Conservation (phyloP, 202 grass and related monocot species). For the Panicum hallii region DNA sequence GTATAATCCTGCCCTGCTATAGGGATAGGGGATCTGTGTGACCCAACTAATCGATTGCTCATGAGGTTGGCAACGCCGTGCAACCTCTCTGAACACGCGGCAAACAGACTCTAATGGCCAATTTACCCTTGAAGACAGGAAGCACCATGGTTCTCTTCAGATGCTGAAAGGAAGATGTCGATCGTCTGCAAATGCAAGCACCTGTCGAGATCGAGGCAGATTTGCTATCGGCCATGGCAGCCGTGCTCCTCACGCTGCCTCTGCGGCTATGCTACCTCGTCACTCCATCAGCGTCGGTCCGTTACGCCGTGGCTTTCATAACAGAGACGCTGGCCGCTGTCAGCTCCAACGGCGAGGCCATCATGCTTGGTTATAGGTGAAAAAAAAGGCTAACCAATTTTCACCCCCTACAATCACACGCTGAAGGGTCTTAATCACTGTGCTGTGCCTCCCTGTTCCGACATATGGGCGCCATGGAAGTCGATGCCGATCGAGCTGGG, state of each 20-base stretch:
- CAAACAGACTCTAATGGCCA: background rate
- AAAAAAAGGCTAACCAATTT: background rate
- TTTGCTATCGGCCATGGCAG: background rate
- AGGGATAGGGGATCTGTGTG: constrained; percentile 43
- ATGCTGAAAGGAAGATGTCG: background rate
- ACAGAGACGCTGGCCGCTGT: constrained; percentile 30
- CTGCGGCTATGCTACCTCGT: constrained; percentile 15
- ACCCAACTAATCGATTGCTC: constrained; percentile 49
- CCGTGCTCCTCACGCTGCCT: constrained; percentile 37
- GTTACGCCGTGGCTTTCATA: constrained; percentile 38
- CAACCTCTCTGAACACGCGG: background rate
- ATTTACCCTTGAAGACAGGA: background rate
- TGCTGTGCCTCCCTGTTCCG: background rate
- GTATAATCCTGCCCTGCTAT: background rate
- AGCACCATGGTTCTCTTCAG: background rate
- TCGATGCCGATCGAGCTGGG: background rate
- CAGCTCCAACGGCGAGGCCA: background rate
- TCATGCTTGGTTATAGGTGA: background rate
- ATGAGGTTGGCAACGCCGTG: constrained; percentile 35
- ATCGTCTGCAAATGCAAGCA: background rate
- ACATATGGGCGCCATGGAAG: background rate
- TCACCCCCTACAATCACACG: background rate
- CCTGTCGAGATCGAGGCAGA: background rate
- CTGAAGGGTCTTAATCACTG: background rate
- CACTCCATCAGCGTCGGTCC: constrained; percentile 33